phyloP scores from a whole-genome alignment of 2,329 filamentous ascomycete species.

The Stylonectria norvegica region DNA sequence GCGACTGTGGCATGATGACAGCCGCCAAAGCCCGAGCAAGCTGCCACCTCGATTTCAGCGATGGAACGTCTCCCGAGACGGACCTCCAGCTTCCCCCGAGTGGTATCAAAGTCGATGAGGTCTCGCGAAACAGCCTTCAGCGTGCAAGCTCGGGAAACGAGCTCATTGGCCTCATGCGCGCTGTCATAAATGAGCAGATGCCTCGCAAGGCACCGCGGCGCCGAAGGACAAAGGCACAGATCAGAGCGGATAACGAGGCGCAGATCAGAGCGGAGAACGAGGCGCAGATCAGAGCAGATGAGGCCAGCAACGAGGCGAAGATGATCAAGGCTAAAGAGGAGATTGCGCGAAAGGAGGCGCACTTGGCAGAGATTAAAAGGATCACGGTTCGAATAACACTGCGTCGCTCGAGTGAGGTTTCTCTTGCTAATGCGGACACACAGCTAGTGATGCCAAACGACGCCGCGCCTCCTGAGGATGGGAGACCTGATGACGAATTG shows the following conservation, averaged over 20 bases:
- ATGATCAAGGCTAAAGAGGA: too few relatives aligned
- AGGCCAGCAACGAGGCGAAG: neutral
- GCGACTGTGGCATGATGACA: constrained; percentile 8
- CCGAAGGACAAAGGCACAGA: neutral
- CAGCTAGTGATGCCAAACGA: too few relatives aligned
- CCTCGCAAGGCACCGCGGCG: neutral
- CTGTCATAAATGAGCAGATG: constrained; percentile 12
- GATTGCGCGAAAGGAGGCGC: too few relatives aligned
- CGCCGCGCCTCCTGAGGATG: too few relatives aligned
- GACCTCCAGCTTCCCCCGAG: constrained; percentile 9
- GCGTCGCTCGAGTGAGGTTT: neutral
- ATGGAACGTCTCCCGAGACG: constrained; percentile 14
- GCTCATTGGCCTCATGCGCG: constrained; percentile 13
- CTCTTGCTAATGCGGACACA: neutral
- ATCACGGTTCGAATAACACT: neutral
- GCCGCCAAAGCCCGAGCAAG: constrained; percentile 12
- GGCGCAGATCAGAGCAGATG: constrained; percentile 1
- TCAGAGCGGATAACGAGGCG: neutral
- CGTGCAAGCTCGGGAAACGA: constrained; percentile 4
- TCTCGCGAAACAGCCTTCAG: constrained; percentile 7
- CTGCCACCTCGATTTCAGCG: constrained; percentile 17
- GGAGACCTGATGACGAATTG: too few relatives aligned
- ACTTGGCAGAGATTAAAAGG: too few relatives aligned
- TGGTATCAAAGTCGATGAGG: constrained; percentile 6
- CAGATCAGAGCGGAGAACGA: constrained; percentile 8